Percentiles rank a stretch among this genome's conserved stretches.
Conservation (phyloP, 2,329 filamentous ascomycete genomes). For the Curvularia lunata region DNA sequence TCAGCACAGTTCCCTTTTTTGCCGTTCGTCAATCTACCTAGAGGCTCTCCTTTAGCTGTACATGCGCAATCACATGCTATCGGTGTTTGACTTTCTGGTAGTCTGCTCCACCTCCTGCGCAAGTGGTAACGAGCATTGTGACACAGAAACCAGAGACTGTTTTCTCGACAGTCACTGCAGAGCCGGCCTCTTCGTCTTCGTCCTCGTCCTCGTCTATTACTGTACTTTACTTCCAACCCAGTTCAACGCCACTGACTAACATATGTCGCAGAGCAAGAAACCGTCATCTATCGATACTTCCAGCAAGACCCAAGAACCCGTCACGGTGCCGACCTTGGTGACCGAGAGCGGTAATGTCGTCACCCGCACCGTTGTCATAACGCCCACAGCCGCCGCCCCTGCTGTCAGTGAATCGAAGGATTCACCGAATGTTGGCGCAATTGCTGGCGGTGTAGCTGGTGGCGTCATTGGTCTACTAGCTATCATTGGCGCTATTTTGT, state of each 20-base stretch:
- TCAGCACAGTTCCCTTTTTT: conserved; percentile 13
- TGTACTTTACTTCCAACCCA: conserved; percentile 26
- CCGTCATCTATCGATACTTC: conserved; percentile 25
- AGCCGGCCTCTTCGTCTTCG: conserved; percentile 18
- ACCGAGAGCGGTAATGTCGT: conserved; percentile 53
- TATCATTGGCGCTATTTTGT: conserved; percentile 46
- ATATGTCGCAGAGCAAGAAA: conserved; percentile 13
- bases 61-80: conserved; percentile 9
- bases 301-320: conserved; percentile 12
- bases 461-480: conserved; percentile 47
- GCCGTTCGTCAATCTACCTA: conserved; percentile 6
- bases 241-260: conserved; percentile 20
- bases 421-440: conserved; percentile 49
- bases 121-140: conserved; percentile 29
- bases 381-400: conserved; percentile 29
- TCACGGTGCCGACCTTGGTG: conserved; percentile 46
- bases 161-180: conserved; percentile 33
- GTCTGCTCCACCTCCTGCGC: conserved; percentile 43
- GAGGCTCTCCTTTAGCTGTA: background rate
- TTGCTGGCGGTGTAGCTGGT: conserved; percentile 56
- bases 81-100: conserved; percentile 44
- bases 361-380: conserved; percentile 54
- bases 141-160: conserved; percentile 37
- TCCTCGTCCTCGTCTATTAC: conserved; percentile 17
- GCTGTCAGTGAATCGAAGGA: conserved; percentile 18